These are phyloP conservation scores for Microcyclospora pomicola DNA, from an alignment of 2,329 filamentous ascomycete genomes.

Conservation along the genomic window DNA sequence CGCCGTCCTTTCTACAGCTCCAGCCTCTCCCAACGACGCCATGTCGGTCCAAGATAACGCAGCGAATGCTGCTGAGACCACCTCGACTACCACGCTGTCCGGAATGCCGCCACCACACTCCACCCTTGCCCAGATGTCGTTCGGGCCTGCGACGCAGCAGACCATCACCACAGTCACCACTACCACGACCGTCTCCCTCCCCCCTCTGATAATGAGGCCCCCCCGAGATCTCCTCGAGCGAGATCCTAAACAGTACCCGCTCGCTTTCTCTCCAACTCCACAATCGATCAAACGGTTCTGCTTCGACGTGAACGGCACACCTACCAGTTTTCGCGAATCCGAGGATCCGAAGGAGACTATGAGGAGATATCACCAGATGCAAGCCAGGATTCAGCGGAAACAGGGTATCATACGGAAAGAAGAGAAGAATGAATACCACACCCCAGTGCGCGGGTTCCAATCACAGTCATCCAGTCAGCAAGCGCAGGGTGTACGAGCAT, in stretches of 20 bases:
- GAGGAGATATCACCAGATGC: constrained; percentile 26
- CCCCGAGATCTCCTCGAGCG: constrained; percentile 57
- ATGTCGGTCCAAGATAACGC: constrained; percentile 1
- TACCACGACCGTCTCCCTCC: constrained; percentile 68
- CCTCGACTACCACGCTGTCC: constrained; percentile 5
- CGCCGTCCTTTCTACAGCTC: constrained; percentile 19
- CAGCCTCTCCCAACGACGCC: constrained; percentile 18
- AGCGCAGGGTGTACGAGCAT: constrained; percentile 19
- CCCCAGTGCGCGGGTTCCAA: constrained; percentile 7
- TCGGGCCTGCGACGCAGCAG: constrained; percentile 49
- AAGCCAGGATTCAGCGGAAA: constrained; percentile 15
- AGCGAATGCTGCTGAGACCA: constrained; percentile 3
- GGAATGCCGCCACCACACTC: constrained; percentile 17
- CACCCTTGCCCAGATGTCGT: constrained; percentile 46
- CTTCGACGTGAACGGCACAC: constrained; percentile 52
- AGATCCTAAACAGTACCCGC: constrained; percentile 78
- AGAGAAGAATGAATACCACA: constrained; percentile 13
- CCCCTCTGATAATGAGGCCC: constrained; percentile 66
- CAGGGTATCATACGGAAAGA: constrained; percentile 17
- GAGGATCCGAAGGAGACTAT: constrained; percentile 42
- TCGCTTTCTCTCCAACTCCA: constrained; percentile 72
- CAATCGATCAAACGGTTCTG: constrained; percentile 62
- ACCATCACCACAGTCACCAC: constrained; percentile 78
- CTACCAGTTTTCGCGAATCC: constrained; percentile 49
- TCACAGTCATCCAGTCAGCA: constrained; percentile 1